Base-by-base conservation (phyloP, 345 rosid species). In the Melaleuca quinquenervia region DNA sequence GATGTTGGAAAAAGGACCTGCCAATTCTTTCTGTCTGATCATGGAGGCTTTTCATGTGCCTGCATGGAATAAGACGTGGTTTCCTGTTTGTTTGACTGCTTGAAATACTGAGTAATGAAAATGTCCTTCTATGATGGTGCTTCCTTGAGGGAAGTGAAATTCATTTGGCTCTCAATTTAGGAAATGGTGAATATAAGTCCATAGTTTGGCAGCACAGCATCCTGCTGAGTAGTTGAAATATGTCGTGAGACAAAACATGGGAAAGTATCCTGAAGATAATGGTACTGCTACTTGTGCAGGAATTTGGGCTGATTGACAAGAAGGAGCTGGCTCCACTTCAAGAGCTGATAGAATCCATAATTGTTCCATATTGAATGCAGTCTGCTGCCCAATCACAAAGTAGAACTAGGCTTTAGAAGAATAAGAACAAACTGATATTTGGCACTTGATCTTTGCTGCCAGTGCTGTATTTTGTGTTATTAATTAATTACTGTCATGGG, bases 271-370 rank as follows among this genome's bases (percentile, higher is more conserved):
- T 64, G 54, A 41, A 32, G 78, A 84, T 83, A 83, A 50, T 83
- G 84, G 26, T 83, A 26, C 10, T 29, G 26, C 49, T n/a, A 29
- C 36, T 52, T 52, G 54, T 36, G 58, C 95, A 97, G 99, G 99
- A 97, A 89, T 97, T 97, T 88, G 97, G 95, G 86, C 91, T 97
- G 84, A 94, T 97, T 16, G 99, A 97, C 91, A 97, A 94, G 95
- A 95, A 94, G 92, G 99, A 97, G 91, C 98, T 97, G 5, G 99
- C 96, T 3, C 99, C 99, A 20, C 95, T 97, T 54, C 99, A 97
- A 80, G 99, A 97, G 85, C 98, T 97, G 87, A 91, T 97, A 87
- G 99, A 97, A 36, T 95, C 99, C 86, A 95, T 97, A 76, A 89
- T 93, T 58, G 91, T 92, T 83, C 98, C 99, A 50, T 95, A 96